phyloP scores from a whole-genome alignment of 2,329 filamentous ascomycete genomes.

The Talaromyces sp. region DNA sequence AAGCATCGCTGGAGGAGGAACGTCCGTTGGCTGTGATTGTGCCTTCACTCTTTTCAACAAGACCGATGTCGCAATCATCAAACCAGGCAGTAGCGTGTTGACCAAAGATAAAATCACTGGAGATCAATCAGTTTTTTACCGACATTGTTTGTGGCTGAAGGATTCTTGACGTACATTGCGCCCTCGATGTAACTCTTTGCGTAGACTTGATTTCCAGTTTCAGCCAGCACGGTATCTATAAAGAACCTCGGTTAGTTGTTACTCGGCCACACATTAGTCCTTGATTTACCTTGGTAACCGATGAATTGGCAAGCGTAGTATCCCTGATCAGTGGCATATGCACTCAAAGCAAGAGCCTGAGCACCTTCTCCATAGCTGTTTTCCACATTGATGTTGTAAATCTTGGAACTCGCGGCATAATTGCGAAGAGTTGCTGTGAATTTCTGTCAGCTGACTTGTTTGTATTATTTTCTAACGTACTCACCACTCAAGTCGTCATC shows the following conservation, averaged over 20 bases:
- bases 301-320: slow-evolving; percentile 56
- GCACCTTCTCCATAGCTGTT: slow-evolving; percentile 22
- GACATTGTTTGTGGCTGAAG: background rate
- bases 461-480: background rate
- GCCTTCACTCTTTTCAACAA: slow-evolving; percentile 39
- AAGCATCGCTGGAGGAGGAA: slow-evolving; percentile 35
- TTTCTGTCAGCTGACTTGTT: background rate
- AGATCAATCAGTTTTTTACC: background rate
- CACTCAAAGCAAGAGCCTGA: slow-evolving; percentile 48
- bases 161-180: slow-evolving; percentile 36
- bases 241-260: background rate
- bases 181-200: slow-evolving; percentile 56
- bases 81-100: slow-evolving; percentile 52
- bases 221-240: slow-evolving; percentile 50
- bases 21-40: slow-evolving; percentile 50
- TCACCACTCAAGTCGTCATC: slow-evolving; percentile 25
- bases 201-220: slow-evolving; percentile 55
- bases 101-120: slow-evolving; percentile 57
- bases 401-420: slow-evolving; percentile 13
- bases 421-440: slow-evolving; percentile 14
- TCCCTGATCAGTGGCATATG: slow-evolving; percentile 50
- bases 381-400: slow-evolving; percentile 24
- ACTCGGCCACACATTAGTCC: background rate
- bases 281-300: slow-evolving; percentile 45
- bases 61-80: slow-evolving; percentile 47